Evolutionary conservation across 1,284 basidiomycete species (phyloP), one percentile per base, ranked within the genome.

Genomic region (Volvariella volvacea): DNA sequence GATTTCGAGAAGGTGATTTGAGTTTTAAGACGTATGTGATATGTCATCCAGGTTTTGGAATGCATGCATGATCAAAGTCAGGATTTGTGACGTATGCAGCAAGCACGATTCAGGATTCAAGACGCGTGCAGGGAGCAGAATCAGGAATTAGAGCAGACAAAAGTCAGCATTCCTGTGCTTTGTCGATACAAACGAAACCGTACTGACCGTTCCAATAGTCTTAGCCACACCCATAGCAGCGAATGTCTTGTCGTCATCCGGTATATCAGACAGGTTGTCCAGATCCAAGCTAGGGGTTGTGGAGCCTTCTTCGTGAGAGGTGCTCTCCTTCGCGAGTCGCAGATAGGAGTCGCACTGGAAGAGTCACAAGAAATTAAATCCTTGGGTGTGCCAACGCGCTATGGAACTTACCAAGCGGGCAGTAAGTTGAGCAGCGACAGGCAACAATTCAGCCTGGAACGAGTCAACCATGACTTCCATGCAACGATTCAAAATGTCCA

Each of bases 401-500:
- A 48, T 22, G 43, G 19, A 4, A 70, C 83, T 32, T 55, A 90
- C 88, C 56, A 92, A 68, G 53, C 89, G 80, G 20, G 81, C 71
- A 8, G 88, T 82, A 39, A 95, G 72, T 60, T 92, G 84, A 25
- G 84, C 84, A 14, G 89, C 88, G 38, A 94, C 92, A 3, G 92
- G 92, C 16, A 92, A 67, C 3, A 95, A 70, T 65, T 95, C 88
- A 1, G 79, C 78, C 55, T 88, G 80, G 75, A 91, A 95, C 38
- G 79, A 76, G 54, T 90, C 82, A 6, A 95, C 92, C 74, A 95
- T 83, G 22, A 80, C 78, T 56, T 89, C 85, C 80, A 91, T 92
- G 57, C 80, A 81, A 55, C 67, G 71, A 54, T 89, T 92, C 41
- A 95, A 70, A 38, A 90, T 76, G 60, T 95, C 92, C 28, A 95